Conservation (phyloP, 441 rosid genomes). For the Brassica hybrid region DNA sequence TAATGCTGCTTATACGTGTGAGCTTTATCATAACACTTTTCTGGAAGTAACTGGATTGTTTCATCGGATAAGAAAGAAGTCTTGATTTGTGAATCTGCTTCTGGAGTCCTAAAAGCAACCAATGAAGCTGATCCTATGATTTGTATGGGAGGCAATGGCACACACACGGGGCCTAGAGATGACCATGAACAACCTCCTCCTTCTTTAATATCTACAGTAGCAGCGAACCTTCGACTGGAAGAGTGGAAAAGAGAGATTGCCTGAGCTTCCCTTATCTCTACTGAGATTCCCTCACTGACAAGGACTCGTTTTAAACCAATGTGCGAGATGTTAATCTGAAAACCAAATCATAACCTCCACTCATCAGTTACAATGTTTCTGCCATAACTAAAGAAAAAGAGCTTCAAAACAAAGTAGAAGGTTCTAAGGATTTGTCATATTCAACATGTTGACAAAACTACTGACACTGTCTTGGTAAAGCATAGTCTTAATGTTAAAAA, state of each 20-base stretch:
- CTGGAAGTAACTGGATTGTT: conserved; percentile 61
- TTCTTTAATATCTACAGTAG: conserved; percentile 37
- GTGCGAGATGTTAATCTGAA: conserved; percentile 61
- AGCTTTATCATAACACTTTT: conserved; percentile 55
- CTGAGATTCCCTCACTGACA: conserved; percentile 71
- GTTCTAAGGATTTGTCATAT: not conserved
- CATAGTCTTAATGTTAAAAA: not conserved
- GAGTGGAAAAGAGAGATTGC: conserved; percentile 63
- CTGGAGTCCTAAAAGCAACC: conserved; percentile 54
- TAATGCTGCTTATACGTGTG: conserved; percentile 40
- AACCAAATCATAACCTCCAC: conserved; percentile 28
- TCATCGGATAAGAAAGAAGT: conserved; percentile 48
- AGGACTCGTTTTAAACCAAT: conserved; percentile 57
- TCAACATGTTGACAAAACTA: not conserved
- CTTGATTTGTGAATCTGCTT: conserved; percentile 50
- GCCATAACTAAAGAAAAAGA: not conserved
- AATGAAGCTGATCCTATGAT: conserved; percentile 67
- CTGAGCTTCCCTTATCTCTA: conserved; percentile 61
- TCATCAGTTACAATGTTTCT: not conserved
- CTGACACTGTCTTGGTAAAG: not conserved
- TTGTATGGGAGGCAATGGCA: conserved; percentile 58
- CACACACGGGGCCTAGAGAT: conserved; percentile 45
- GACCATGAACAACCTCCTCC: conserved; percentile 42
- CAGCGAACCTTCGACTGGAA: conserved; percentile 32
- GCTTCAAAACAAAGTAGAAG: conserved; percentile 3